phyloP scores from a whole-genome alignment of 441 rosid species.

The Erysimum pusillum region DNA sequence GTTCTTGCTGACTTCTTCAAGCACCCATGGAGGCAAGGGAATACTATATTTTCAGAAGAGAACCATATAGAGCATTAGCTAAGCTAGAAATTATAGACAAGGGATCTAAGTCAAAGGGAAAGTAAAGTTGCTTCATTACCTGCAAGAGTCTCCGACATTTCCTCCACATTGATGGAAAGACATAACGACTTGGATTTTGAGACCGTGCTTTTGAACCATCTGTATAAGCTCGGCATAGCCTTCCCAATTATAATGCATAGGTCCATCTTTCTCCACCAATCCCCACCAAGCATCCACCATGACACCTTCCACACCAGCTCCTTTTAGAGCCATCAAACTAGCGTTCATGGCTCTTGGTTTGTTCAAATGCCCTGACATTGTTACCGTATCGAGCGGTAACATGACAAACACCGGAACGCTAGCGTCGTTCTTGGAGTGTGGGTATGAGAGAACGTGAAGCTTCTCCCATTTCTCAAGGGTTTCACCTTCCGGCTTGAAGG shows the following conservation, averaged over 20 bases:
- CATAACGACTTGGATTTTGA: conserved; percentile 93
- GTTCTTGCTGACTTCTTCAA: conserved; percentile 87
- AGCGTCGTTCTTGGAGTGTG: conserved; percentile 52
- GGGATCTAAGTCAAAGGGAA: conserved; percentile 20
- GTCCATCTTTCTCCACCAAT: conserved; percentile 94
- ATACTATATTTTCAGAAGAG: conserved; percentile 57
- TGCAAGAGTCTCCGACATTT: conserved; percentile 98
- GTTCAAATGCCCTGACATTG: conserved; percentile 72
- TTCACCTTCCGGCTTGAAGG: conserved; percentile 44
- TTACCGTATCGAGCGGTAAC: conserved; percentile 89
- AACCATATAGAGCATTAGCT: conserved; percentile 38
- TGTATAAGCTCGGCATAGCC: conserved; percentile 87
- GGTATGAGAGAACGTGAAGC: conserved; percentile 58
- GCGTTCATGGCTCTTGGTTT: conserved; percentile 92
- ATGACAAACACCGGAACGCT: conserved; percentile 91
- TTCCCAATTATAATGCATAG: conserved; percentile 90
- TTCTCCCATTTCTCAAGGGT: conserved; percentile 52
- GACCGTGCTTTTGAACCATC: conserved; percentile 84
- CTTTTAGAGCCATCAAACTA: conserved; percentile 91
- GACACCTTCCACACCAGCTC: conserved; percentile 92
- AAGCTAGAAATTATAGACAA: conserved; percentile 22
- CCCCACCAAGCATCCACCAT: conserved; percentile 99
- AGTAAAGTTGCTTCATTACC: conserved; percentile 55
- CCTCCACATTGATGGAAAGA: conserved; percentile 99
- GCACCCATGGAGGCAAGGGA: conserved; percentile 96